Evolutionary conservation across 1,284 basidiomycete genomes (phyloP).

Genomic region (Cyathus pygmaeus): DNA sequence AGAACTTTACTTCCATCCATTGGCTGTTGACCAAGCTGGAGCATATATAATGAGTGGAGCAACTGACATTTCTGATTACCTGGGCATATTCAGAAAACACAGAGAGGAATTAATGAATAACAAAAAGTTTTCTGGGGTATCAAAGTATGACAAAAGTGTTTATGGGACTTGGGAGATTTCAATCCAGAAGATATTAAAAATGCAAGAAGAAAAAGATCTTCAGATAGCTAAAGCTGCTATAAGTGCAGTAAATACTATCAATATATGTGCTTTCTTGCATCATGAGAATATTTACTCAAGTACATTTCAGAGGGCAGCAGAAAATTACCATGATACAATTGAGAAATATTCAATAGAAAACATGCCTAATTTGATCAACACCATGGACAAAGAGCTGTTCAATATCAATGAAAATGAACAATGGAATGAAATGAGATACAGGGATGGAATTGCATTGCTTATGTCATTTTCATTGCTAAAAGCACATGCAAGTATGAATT

Average conservation of each 20-base stretch:
- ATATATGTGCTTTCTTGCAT: slow-evolving; percentile 7
- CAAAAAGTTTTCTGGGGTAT: slow-evolving; percentile 1
- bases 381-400: neutral
- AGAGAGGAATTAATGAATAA: neutral
- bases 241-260: neutral
- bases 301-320: slow-evolving; percentile 3
- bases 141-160: slow-evolving; percentile 3
- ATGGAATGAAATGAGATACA: neutral
- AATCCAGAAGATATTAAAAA: neutral
- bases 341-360: neutral
- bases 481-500: neutral
- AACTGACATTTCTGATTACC: neutral
- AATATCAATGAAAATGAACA: neutral
- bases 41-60: neutral
- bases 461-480: neutral
- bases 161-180: slow-evolving; percentile 6
- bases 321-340: neutral
- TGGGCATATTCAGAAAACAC: neutral
- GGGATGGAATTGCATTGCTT: neutral
- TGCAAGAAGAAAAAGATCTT: neutral
- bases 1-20: slow-evolving; percentile 1
- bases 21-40: slow-evolving; percentile 12
- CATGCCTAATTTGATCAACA: neutral
- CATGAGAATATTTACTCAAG: slow-evolving; percentile 3
- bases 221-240: neutral